These are phyloP conservation scores for Isabelozyma heimii DNA, from an alignment of 805 yeast genomes.

Conservation along the genomic window DNA sequence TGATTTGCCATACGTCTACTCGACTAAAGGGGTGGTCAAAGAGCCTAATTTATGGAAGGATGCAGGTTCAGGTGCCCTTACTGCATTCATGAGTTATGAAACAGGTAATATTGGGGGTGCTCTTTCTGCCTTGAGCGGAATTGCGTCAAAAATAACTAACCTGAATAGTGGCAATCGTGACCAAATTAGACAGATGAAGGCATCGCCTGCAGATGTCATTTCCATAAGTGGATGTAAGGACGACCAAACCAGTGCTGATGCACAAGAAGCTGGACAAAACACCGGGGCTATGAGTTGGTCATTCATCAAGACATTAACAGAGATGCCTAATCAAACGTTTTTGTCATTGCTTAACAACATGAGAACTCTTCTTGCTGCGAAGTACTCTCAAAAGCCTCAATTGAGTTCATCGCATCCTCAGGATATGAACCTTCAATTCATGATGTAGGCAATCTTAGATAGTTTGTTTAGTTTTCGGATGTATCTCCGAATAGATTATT, in stretches of 20 bases:
- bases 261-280: slow-evolving; percentile 29
- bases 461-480: too few relatives aligned
- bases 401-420: slow-evolving; percentile 38
- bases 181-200: slow-evolving; percentile 24
- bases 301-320: slow-evolving; percentile 25
- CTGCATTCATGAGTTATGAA: slow-evolving; percentile 29
- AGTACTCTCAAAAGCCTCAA: slow-evolving; percentile 40
- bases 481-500: too few relatives aligned
- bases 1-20: slow-evolving; percentile 38
- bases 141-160: slow-evolving; percentile 29
- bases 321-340: slow-evolving; percentile 30
- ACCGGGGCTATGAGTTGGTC: slow-evolving; percentile 43
- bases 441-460: slow-evolving; percentile 15
- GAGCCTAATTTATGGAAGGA: slow-evolving; percentile 37
- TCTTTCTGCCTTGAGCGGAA: slow-evolving; percentile 28
- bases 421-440: slow-evolving; percentile 35
- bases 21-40: slow-evolving; percentile 39
- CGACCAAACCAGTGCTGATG: slow-evolving; percentile 41
- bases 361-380: slow-evolving; percentile 28
- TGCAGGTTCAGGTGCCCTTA: slow-evolving; percentile 33
- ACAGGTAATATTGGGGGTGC: slow-evolving; percentile 39
- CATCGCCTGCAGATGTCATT: slow-evolving; percentile 38
- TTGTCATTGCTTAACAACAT: slow-evolving; percentile 34
- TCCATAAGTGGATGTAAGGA: slow-evolving; percentile 39
- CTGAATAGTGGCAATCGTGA: slow-evolving; percentile 17